Conservation (phyloP, 148 eudicot species). For the Rhododendron molle region DNA sequence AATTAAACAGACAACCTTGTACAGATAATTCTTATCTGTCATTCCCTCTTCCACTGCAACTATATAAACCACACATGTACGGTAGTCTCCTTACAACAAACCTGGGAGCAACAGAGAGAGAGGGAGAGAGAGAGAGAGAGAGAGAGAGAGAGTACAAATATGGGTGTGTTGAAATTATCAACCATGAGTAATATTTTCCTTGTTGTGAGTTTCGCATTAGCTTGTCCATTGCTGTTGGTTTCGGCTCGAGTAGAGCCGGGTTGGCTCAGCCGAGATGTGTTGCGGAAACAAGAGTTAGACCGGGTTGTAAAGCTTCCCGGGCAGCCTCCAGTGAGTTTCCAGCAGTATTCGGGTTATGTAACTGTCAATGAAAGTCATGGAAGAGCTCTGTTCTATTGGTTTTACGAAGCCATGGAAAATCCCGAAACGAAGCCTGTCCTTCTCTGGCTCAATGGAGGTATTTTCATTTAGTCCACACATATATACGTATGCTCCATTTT, state of each 20-base stretch:
- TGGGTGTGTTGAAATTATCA: background rate
- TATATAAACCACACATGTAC: conserved; percentile 9
- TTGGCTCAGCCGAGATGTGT: conserved; percentile 17
- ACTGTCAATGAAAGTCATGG: conserved; percentile 83
- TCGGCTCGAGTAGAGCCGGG: background rate
- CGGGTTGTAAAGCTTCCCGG: conserved; percentile 61
- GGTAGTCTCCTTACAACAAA: background rate
- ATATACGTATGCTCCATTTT: background rate
- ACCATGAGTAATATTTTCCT: background rate
- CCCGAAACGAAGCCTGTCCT: conserved; percentile 63
- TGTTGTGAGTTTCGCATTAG: background rate
- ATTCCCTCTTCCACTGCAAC: background rate
- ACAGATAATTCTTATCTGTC: conserved; percentile 15
- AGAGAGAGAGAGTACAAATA: background rate
- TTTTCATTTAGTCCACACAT: background rate
- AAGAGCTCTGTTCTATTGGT: conserved; percentile 92
- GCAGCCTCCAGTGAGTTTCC: conserved; percentile 68
- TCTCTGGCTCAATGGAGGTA: conserved; percentile 98
- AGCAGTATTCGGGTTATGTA: conserved; percentile 82
- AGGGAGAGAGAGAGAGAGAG: background rate
- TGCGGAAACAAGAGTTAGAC: conserved; percentile 51
- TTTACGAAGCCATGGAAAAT: conserved; percentile 57
- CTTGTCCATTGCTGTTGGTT: background rate
- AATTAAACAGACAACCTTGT: background rate
- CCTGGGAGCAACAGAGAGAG: background rate